These are phyloP conservation scores for Eutrema japonicum DNA, from an alignment of 345 rosid species.

Conservation along the genomic window DNA sequence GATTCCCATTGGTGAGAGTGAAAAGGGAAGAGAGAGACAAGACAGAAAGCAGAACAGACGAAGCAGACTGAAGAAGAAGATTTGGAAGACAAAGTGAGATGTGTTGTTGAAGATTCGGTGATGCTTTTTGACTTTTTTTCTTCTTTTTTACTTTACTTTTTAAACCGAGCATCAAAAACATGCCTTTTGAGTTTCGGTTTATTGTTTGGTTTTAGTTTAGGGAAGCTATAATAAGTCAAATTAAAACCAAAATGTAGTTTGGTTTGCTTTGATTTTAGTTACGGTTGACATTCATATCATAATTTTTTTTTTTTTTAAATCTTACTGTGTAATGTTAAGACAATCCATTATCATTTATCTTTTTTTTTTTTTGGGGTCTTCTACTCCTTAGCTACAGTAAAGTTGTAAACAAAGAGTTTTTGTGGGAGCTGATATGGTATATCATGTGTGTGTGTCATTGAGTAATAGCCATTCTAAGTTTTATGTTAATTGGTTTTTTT, in stretches of 20 bases:
- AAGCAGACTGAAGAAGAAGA: slow-evolving; percentile 33
- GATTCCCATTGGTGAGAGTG: slow-evolving; percentile 60
- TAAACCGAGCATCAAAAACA: neutral
- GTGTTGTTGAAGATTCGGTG: slow-evolving; percentile 30
- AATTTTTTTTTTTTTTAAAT: no score
- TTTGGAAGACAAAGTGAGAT: slow-evolving; percentile 18
- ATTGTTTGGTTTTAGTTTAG: neutral
- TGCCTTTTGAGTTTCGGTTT: neutral
- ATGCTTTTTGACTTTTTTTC: slow-evolving; percentile 29
- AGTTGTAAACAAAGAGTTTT: no score
- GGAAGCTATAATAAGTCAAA: no score
- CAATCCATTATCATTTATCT: no score
- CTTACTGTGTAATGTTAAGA: no score
- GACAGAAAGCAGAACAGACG: slow-evolving; percentile 28
- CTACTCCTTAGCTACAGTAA: no score
- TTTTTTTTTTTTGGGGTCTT: no score
- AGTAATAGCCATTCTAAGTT: no score
- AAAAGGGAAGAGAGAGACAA: slow-evolving; percentile 28
- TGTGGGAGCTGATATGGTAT: no score
- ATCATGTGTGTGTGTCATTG: no score
- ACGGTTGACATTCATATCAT: neutral
- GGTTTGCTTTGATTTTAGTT: neutral
- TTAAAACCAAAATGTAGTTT: no score
- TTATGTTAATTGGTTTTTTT: no score
- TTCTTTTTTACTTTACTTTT: neutral